Base-by-base conservation (phyloP, 345 rosid genomes). In the Jatropha curcas region DNA sequence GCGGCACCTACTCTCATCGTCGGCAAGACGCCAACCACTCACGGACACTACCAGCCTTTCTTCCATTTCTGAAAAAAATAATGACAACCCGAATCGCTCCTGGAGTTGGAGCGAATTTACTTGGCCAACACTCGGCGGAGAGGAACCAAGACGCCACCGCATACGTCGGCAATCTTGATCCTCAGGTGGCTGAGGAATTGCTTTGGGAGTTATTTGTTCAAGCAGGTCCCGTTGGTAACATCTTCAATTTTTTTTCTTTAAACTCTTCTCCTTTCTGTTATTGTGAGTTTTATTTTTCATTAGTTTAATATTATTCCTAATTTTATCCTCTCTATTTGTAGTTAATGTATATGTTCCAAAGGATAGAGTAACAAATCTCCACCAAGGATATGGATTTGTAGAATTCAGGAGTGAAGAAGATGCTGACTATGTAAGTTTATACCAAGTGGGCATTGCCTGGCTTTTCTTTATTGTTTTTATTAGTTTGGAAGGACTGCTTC, bases 81-180 rank as follows among this genome's bases (percentile, higher is more conserved):
- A 93, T 96, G 99, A 93, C 99, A 28, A 96, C 93, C 22, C 79
- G 97, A 79, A 96, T 96, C 55, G 98, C 99, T 76, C 98, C 99
- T 0, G 98, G 97, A 22, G 99, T 96, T 0, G 98, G 98, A 78
- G 98, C 99, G 4, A 96, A 96, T 85, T 83, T 96, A 77, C 91
- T 96, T 0, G 99, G 98, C 57, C 99, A 96, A 76, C 99, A 96
- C 84, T 84, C 99, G 5, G 93, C 97, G 19, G 99, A 96, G 85
- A 82, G 99, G 53, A 96, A 96, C 72, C 99, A 96, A 79, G 98
- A 96, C 67, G 99, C 99, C 77, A 96, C 98, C 45, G 97, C 96
- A 45, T 96, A 94, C 72, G 98, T 93, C 69, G 96, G 98, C 5
- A 84, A 86, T 72, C 94, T 93, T 74, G 97, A 90, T 60, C 89